Evolutionary conservation across 192 early-diverging fungal species (phyloP), one percentile per base, ranked within the genome.

Genomic region (Umbelopsis sp.): DNA sequence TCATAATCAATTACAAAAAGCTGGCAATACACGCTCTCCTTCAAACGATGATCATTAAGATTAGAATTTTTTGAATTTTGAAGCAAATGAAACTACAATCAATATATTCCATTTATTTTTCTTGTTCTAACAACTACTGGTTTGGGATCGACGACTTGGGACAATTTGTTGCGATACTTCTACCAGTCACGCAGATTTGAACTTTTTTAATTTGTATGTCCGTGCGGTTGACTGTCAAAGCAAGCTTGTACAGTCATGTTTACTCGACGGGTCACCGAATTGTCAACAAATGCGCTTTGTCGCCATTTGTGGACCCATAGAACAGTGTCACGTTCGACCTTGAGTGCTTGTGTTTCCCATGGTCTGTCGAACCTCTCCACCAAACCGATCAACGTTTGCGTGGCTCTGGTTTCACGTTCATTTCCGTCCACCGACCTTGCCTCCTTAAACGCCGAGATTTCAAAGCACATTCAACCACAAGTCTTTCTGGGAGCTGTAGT

Each of bases 391-490:
- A 52, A 71, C 30, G 53, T 71, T 44, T 71, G 69, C 21, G 65
- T 78, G 0, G 78, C 69, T 0, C 33, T 80, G 4, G 58, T 73
- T 3, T 76, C 78, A 5, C 70, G 71, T 18, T 72, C 78, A 44
- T 80, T 80, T 46, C 23, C 68, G 0, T 11, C 44, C 3, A 8
- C 46, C 16, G 67, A 80, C 23, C 66, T 73, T 27, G 25, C 67
- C 5, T 11, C 21, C 1, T 20, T 74, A 2, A 51, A 66, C 11
- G 10, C 22, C 10, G 30, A 70, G 9, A 13, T 80, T 4, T 6
- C 69, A 9, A 45, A 64, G 22, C 51, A 53, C 25, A 37, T 75
- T 6, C 30, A 25, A 18, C 70, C 71, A 16, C 27, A 16, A 6
- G 5, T 64, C 2, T 49, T 76, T 4, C 4, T 80, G 12, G 78